Evolutionary conservation across 768 basidiomycete species (phyloP).

Genomic region (Galerina marginata): DNA sequence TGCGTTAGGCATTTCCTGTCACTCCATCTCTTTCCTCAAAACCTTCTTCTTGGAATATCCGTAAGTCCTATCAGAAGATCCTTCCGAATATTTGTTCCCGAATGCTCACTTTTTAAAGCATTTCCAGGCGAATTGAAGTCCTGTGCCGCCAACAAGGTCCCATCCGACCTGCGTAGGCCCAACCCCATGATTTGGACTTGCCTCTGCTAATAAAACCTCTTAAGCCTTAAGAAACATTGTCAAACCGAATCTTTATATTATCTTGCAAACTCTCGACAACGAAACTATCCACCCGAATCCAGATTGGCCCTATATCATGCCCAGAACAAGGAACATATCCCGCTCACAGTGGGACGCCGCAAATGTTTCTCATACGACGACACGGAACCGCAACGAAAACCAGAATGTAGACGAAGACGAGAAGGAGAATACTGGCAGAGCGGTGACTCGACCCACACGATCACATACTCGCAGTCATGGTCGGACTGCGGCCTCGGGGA

Average conservation of each 20-base stretch:
- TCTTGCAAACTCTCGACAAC: neutral
- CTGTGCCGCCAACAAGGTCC: no score
- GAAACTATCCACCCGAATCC: neutral
- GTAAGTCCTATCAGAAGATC: neutral
- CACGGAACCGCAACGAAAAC: conserved; percentile 22
- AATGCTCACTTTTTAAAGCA: no score
- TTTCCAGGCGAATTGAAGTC: no score
- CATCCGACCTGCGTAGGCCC: no score
- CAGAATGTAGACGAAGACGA: conserved; percentile 23
- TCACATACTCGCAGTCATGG: conserved; percentile 19
- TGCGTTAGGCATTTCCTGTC: conserved; percentile 11
- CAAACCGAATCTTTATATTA: neutral
- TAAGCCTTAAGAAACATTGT: no score
- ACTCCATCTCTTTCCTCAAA: neutral
- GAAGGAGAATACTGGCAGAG: conserved; percentile 25
- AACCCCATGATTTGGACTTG: no score
- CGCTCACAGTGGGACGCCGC: conserved; percentile 34
- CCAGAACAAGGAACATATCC: conserved; percentile 34
- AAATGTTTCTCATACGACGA: conserved; percentile 12
- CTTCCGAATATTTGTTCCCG: no score
- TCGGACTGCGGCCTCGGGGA: conserved; percentile 17
- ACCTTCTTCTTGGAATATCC: conserved; percentile 12
- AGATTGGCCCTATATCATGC: conserved; percentile 22
- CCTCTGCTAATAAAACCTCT: no score
- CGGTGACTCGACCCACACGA: conserved; percentile 13